Evolutionary conservation across 2,329 filamentous ascomycete species (phyloP).

Genomic region (Chaetothyriales sp.): DNA sequence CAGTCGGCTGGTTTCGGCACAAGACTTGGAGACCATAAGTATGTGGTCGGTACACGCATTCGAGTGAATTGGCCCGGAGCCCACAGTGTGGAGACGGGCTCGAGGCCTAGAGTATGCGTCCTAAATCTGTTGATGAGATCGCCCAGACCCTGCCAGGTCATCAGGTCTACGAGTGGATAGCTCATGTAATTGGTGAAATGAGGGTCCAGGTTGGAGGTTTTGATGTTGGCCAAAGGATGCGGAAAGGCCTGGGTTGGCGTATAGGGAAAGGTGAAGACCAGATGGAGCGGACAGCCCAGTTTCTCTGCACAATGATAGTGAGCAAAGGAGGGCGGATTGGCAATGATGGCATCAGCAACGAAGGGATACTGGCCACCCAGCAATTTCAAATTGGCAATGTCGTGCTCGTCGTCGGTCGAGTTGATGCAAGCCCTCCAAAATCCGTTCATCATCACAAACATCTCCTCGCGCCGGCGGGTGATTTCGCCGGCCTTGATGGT

Average conservation of each 20-base stretch:
- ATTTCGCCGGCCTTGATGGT: constrained; percentile 63
- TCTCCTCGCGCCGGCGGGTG: constrained; percentile 49
- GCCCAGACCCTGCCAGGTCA: constrained; percentile 44
- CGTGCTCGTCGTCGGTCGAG: constrained; percentile 51
- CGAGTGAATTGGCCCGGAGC: constrained; percentile 60
- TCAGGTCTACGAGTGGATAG: constrained; percentile 69
- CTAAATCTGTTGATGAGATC: constrained; percentile 66
- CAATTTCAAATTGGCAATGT: constrained; percentile 49
- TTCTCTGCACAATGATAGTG: constrained; percentile 26
- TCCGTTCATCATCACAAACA: constrained; percentile 72
- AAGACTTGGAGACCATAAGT: constrained; percentile 44
- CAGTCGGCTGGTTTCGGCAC: constrained; percentile 43
- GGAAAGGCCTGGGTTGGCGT: constrained; percentile 60
- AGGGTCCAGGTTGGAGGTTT: constrained; percentile 55
- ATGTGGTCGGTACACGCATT: constrained; percentile 61
- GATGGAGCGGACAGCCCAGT: constrained; percentile 24
- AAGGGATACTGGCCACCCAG: constrained; percentile 41
- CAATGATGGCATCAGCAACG: constrained; percentile 26
- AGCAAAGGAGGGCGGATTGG: constrained; percentile 27
- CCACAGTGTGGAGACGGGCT: constrained; percentile 64
- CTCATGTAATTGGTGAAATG: constrained; percentile 68
- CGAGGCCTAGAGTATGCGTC: constrained; percentile 52
- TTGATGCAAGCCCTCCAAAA: constrained; percentile 68
- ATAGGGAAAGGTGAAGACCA: constrained; percentile 46
- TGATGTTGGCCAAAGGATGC: constrained; percentile 65